These are phyloP conservation scores for Basidioascus undulatus DNA, from an alignment of 768 basidiomycete species.

Conservation along the genomic window DNA sequence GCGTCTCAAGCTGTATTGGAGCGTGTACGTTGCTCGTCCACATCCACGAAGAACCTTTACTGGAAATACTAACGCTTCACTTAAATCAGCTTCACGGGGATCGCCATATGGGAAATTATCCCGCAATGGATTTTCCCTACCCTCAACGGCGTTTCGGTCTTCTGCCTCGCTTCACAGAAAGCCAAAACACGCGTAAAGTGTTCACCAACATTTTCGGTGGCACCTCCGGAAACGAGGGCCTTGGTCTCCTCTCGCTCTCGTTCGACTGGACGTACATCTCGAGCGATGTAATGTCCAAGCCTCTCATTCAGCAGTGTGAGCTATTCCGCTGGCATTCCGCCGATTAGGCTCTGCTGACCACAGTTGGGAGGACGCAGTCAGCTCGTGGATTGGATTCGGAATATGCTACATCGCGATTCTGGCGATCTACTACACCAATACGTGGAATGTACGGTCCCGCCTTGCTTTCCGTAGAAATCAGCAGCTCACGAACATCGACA, in stretches of 20 bases:
- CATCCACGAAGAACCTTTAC: too few relatives aligned
- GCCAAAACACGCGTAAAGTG: constrained; percentile 9
- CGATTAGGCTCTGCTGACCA: too few relatives aligned
- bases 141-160: constrained; percentile 15
- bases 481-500: too few relatives aligned
- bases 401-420: neutral
- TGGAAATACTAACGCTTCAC: too few relatives aligned
- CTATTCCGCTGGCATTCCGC: too few relatives aligned
- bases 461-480: too few relatives aligned
- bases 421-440: neutral
- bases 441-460: too few relatives aligned
- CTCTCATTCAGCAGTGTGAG: neutral
- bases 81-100: neutral
- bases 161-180: constrained; percentile 18
- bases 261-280: constrained; percentile 14
- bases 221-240: constrained; percentile 20
- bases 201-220: constrained; percentile 22
- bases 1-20: neutral
- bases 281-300: neutral
- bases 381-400: neutral
- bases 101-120: neutral
- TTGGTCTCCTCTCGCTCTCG: constrained; percentile 11
- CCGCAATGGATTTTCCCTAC: neutral
- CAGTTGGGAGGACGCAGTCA: too few relatives aligned
- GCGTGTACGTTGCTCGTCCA: too few relatives aligned